Base-by-base conservation (phyloP, 225 moss, liverwort and hornwort species). In the Physcomitrellopsis africana region DNA sequence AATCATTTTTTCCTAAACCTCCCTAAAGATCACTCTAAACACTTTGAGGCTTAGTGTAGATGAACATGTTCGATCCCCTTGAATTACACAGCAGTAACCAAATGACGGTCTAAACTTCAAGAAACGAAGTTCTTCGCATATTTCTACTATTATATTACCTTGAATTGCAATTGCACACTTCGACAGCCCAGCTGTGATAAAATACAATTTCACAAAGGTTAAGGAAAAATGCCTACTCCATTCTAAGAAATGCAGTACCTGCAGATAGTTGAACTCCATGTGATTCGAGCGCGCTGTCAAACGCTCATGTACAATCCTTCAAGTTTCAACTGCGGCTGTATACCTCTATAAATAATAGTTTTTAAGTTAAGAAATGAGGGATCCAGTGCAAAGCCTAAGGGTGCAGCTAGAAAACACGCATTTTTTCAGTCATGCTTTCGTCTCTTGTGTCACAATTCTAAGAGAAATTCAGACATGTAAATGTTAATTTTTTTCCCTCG, bases 201-300 rank as follows among this genome's bases (percentile, higher is more conserved):
- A 76, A 47, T 7, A 41, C 55, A 70, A 32, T 45, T 32, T 29
- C 72, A 8, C 69, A 57, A 73, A 65, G 64, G 51, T 68, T 2
- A 14, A 22, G 71, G 55, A 5, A 68, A 5, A 17, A 67, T 49
- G 62, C 55, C 18, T 43, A 43, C 46, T 72, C 57, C 72, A 17
- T 55, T 70, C 17, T 43, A 20, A 58, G 20, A 73, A 65, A 72
- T 63, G 55, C 41, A 68, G 51, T 85, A 89, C 94, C 94, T 95
- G 94, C 51, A 95, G 89, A 81, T 92, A 92, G 75, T 95, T 92
- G 77, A 92, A 95, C 77, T 95, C 94, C 94, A 95, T 95, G 81
- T 83, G 89, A 89, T 86, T 90, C 81, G 87, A 77, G 77, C 94
- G 87, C 43, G 67, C 89, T 72, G 79, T 72, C 84, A 72, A 73